phyloP scores from a whole-genome alignment of 208 protist species.

The Leishmania tropica region DNA sequence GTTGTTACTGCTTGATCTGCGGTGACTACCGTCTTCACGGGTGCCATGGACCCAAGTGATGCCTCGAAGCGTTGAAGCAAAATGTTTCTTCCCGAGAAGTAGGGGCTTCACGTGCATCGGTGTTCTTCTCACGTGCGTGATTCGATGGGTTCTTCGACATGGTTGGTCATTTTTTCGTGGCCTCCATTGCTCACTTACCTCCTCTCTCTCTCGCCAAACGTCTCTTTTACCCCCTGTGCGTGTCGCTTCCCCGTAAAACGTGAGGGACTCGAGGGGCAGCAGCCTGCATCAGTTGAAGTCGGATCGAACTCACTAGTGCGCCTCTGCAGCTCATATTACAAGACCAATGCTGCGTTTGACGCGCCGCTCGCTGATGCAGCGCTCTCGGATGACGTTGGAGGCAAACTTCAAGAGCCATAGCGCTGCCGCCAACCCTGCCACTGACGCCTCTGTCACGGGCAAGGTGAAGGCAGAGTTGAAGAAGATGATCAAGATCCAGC shows the following conservation, averaged over 20 bases:
- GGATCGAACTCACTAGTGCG: not conserved
- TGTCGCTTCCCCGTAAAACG: not conserved
- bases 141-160: not conserved
- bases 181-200: not conserved
- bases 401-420: slow-evolving; percentile 55
- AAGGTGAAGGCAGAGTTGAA: slow-evolving; percentile 75
- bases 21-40: not conserved
- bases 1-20: not conserved
- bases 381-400: slow-evolving; percentile 49
- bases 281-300: not conserved
- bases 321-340: not conserved
- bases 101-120: not conserved
- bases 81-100: not conserved
- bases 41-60: too few species aligned
- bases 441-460: slow-evolving; percentile 54
- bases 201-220: not conserved
- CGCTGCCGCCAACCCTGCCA: slow-evolving; percentile 15
- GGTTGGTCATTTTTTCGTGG: not conserved
- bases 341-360: slow-evolving; percentile 49
- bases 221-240: not conserved
- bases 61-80: not conserved
- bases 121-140: not conserved
- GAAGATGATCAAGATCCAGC: slow-evolving; percentile 84
- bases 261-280: not conserved
- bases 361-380: slow-evolving; percentile 25